phyloP scores from a whole-genome alignment of 139 green algal genomes.

The Tetradesmus lagerheimii region DNA sequence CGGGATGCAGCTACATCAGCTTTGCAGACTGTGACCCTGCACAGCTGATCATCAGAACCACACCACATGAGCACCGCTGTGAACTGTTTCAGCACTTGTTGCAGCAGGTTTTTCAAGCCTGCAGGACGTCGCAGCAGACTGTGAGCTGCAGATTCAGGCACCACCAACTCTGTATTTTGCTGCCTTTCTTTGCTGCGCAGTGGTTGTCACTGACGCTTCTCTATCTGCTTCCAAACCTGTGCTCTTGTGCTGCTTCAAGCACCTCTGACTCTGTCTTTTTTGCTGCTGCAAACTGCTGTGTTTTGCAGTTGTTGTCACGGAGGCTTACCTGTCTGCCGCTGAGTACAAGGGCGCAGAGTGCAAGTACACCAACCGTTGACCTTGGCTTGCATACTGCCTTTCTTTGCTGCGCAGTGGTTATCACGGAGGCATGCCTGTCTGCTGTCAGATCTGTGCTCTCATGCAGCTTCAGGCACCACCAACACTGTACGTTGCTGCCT shows the following conservation, averaged over 20 bases:
- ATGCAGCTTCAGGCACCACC: too few species aligned
- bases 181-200: neutral
- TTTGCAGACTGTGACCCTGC: conserved; percentile 37
- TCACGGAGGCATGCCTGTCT: neutral
- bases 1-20: conserved; percentile 38
- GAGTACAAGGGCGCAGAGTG: conserved; percentile 38
- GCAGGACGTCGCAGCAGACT: too few species aligned
- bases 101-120: too few species aligned
- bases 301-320: neutral
- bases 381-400: too few species aligned
- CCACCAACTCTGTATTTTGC: neutral
- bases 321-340: conserved; percentile 26
- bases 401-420: neutral
- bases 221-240: too few species aligned
- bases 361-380: neutral
- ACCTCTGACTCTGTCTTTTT: neutral
- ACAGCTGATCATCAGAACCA: neutral
- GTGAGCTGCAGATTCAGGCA: too few species aligned
- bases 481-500: neutral
- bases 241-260: neutral
- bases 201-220: neutral
- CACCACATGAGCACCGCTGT: conserved; percentile 30
- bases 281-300: too few species aligned
- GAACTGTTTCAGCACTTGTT: too few species aligned
- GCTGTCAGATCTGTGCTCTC: neutral